Evolutionary conservation across 2,329 filamentous ascomycete genomes (phyloP).

Genomic region (Exophiala xenobiotica): DNA sequence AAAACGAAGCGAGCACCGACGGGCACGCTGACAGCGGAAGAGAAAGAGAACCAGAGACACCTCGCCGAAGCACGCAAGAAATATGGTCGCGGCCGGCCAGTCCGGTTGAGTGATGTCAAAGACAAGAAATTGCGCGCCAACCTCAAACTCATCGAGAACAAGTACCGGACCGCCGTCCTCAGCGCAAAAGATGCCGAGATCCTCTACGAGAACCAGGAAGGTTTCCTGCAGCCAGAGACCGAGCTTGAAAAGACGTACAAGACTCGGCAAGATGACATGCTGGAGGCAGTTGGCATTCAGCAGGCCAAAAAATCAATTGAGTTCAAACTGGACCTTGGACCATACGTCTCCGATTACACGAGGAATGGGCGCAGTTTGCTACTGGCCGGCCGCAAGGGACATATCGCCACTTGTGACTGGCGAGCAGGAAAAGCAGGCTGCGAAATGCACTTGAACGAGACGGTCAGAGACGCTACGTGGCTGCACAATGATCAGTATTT

Average conservation of each 20-base stretch:
- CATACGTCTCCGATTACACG: conserved; percentile 86
- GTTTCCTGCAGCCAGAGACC: conserved; percentile 83
- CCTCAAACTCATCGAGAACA: conserved; percentile 73
- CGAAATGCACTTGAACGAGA: conserved; percentile 88
- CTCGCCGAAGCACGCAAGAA: conserved; percentile 61
- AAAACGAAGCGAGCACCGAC: conserved; percentile 28
- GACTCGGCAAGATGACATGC: conserved; percentile 84
- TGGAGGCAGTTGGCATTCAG: conserved; percentile 69
- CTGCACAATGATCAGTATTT: conserved; percentile 92
- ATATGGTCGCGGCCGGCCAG: conserved; percentile 80
- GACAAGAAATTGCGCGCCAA: conserved; percentile 89
- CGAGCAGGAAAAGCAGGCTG: conserved; percentile 85
- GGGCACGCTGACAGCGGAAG: conserved; percentile 30
- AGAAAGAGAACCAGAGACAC: conserved; percentile 42
- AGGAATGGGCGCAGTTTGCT: conserved; percentile 84
- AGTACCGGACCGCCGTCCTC: conserved; percentile 76
- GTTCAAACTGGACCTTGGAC: conserved; percentile 77
- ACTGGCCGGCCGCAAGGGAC: conserved; percentile 84
- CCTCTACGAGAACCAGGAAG: conserved; percentile 78
- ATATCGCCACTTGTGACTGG: conserved; percentile 97
- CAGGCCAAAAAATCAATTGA: conserved; percentile 93
- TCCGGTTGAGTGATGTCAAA: conserved; percentile 70
- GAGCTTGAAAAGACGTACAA: conserved; percentile 91
- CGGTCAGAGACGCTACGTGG: conserved; percentile 84
- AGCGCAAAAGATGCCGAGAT: conserved; percentile 96